These are phyloP conservation scores for Microsporum canis DNA, from an alignment of 2,329 filamentous ascomycete species.

Conservation along the genomic window DNA sequence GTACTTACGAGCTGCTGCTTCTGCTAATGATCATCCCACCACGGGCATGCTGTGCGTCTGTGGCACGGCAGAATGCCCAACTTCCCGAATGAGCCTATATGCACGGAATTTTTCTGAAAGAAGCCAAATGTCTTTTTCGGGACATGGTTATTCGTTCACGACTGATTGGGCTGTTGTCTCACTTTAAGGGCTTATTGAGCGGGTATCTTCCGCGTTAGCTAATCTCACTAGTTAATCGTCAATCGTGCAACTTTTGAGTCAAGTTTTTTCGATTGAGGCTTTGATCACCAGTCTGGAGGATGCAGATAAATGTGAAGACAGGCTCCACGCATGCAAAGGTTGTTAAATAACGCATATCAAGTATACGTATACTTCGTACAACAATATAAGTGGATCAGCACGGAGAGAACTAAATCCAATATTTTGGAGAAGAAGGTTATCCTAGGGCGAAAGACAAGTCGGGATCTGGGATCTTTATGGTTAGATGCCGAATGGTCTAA, in stretches of 20 bases:
- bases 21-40: too few relatives aligned
- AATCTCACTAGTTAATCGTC: not conserved
- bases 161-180: not conserved
- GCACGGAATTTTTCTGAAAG: not conserved
- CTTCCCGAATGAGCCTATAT: not conserved
- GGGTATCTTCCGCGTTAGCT: not conserved
- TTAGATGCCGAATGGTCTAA: constrained; percentile 3
- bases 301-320: not conserved
- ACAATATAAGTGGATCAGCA: not conserved
- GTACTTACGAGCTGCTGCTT: too few relatives aligned
- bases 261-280: not conserved
- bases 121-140: too few relatives aligned
- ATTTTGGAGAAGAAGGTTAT: not conserved
- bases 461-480: not conserved
- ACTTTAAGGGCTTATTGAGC: not conserved
- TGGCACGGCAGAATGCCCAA: not conserved
- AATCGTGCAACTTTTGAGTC: not conserved
- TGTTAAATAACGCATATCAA: not conserved
- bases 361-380: not conserved
- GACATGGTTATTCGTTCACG: not conserved
- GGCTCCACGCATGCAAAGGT: not conserved
- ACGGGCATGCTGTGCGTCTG: too few relatives aligned
- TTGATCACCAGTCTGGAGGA: not conserved
- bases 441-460: not conserved
- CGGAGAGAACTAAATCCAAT: not conserved